Evolutionary conservation across 2,329 filamentous ascomycete species (phyloP), one percentile per base, ranked within the genome.

Genomic region (Fusarium duplospermum): DNA sequence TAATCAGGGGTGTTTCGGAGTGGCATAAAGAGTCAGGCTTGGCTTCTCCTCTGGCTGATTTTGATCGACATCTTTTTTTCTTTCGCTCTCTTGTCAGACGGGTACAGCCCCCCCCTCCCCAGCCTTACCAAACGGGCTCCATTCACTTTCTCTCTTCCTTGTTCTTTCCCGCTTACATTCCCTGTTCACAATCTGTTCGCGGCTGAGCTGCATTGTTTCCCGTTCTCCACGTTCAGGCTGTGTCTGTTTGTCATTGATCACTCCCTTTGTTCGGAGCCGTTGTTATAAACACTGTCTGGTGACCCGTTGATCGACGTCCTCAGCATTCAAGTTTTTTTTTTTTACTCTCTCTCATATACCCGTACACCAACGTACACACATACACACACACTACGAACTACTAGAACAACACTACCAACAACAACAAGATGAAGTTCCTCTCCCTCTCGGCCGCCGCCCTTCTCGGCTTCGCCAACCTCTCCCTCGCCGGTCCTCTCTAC

Each of bases 351-450:
- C 42, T 47, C 22, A 47, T 47, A 47, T 61, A 42, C 38, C 59
- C 29, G 40, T 50, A 18, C 27, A 27, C 11, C 56, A 33, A 47
- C 13, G n/a, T 40, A 35, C 9, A 40, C 38, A 16, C 11, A 11
- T 9, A 22, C 18, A 42, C 22, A 20, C 4, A 14, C 42, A 18
- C 5, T 36, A 50, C 20, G 8, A 36, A 7, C 20, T 22, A 16
- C 42, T 42, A 13, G 24, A 27, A 35, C 47, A 52, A 36, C 7
- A 36, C 13, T 6, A 36, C 20, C 40, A 29, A 29, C 6, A 54
- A 52, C 31, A 33, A 14, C 57, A 65, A 67, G 2, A 82, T 82
- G 81, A 80, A 78, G 67, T 71, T 82, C 72, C 70, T 76, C 54
- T 61, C 75, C 10, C 11, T 73, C 7, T 57, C 47, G 16, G 47